Evolutionary conservation across 2,329 filamentous ascomycete genomes (phyloP).

Genomic region (Aspergillus tamarii): DNA sequence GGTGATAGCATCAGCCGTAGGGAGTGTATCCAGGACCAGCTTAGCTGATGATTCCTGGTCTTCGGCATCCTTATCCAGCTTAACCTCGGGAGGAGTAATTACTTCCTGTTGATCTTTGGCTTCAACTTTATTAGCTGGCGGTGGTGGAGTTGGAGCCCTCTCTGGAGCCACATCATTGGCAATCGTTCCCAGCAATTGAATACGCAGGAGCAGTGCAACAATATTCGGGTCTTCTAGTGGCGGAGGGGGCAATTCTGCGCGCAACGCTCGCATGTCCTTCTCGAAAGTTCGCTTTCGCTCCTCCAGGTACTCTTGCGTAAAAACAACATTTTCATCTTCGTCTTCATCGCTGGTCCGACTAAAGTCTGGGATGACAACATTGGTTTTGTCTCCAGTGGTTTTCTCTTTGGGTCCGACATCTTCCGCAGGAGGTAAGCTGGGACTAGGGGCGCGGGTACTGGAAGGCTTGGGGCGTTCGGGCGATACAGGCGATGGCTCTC

Average conservation of each 20-base stretch:
- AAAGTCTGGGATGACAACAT: constrained; percentile 38
- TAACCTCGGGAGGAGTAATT: constrained; percentile 12
- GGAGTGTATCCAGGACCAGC: constrained; percentile 18
- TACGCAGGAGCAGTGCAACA: constrained; percentile 44
- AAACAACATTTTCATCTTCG: constrained; percentile 48
- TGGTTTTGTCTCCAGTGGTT: constrained; percentile 10
- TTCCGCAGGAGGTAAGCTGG: constrained; percentile 10
- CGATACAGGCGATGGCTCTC: not conserved
- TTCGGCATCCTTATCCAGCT: constrained; percentile 21
- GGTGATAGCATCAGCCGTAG: constrained; percentile 34
- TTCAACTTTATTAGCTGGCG: constrained; percentile 7
- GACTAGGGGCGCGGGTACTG: constrained; percentile 2
- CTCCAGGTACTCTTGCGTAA: constrained; percentile 52
- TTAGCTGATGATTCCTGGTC: constrained; percentile 19
- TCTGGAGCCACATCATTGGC: constrained; percentile 37
- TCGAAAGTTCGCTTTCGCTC: constrained; percentile 50
- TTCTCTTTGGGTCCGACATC: constrained; percentile 6
- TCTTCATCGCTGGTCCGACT: constrained; percentile 46
- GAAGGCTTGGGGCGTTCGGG: constrained; percentile 1
- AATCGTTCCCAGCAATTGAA: constrained; percentile 50
- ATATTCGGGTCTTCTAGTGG: constrained; percentile 47
- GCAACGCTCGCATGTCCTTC: constrained; percentile 47
- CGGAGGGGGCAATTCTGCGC: constrained; percentile 46
- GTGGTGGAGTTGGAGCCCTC: constrained; percentile 11
- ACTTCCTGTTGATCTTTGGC: constrained; percentile 10